Evolutionary conservation across 2,329 filamentous ascomycete genomes (phyloP).

Genomic region (Septoria linicola): DNA sequence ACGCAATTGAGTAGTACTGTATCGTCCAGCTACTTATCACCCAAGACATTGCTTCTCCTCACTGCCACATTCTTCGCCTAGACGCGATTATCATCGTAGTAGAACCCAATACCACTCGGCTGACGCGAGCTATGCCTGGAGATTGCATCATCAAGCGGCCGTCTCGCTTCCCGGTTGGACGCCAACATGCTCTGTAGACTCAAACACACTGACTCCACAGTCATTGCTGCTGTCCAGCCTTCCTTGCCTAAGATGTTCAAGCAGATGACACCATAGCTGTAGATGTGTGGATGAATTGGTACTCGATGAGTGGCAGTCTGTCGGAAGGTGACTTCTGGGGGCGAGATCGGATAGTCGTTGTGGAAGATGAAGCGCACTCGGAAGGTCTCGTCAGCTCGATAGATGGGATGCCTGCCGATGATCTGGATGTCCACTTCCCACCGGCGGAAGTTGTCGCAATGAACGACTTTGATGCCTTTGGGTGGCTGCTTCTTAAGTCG

Average conservation of each 20-base stretch:
- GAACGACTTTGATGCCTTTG: neutral
- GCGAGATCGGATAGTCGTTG: neutral
- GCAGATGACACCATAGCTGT: neutral
- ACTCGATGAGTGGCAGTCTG: neutral
- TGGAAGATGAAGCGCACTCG: neutral
- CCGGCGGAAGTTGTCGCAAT: neutral
- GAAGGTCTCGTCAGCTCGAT: neutral
- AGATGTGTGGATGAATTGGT: neutral
- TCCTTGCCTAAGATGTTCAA: neutral
- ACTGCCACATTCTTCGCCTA: too few relatives aligned
- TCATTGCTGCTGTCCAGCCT: neutral
- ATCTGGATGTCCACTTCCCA: neutral
- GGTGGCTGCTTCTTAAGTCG: neutral
- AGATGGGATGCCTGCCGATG: neutral
- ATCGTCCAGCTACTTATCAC: too few relatives aligned
- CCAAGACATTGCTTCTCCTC: too few relatives aligned
- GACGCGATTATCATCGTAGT: too few relatives aligned
- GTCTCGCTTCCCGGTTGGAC: neutral
- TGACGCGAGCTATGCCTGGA: too few relatives aligned
- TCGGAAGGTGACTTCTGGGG: neutral
- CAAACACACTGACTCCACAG: neutral
- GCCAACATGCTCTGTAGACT: neutral
- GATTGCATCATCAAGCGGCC: neutral
- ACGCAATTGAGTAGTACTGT: too few relatives aligned
- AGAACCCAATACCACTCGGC: too few relatives aligned